A percentile compares a stretch with the other conserved stretches of the same genome.
These are phyloP conservation scores for Oryza officinalis DNA, from an alignment of 176 grass and related monocot species.

Conservation along the genomic window DNA sequence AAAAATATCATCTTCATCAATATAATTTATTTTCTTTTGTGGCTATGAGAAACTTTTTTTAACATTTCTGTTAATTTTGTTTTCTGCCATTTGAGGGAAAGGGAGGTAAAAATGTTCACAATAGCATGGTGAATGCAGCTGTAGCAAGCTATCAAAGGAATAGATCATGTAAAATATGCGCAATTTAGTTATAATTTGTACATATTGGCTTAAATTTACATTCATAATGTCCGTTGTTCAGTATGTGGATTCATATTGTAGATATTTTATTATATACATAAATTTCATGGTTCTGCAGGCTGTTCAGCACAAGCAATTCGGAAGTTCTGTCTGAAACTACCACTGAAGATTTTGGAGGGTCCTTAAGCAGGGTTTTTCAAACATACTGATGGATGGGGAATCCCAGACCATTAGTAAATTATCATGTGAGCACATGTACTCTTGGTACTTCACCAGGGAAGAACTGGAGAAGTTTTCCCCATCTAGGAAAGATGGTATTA, in stretches of 20 bases:
- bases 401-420: slow-evolving; percentile 10
- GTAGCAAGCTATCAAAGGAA: slow-evolving; percentile 1
- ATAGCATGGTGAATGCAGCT: neutral
- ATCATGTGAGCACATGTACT: slow-evolving; percentile 38
- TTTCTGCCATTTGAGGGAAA: neutral
- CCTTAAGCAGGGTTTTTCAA: slow-evolving; percentile 22
- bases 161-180: neutral
- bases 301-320: neutral
- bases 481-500: slow-evolving; percentile 75
- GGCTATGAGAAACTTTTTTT: neutral
- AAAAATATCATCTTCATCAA: neutral
- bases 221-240: slow-evolving; percentile 11
- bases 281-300: neutral
- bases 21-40: neutral
- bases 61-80: neutral
- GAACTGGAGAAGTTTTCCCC: slow-evolving; percentile 63
- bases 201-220: neutral
- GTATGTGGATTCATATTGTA: neutral
- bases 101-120: neutral
- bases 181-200: slow-evolving; percentile 8
- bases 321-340: neutral
- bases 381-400: slow-evolving; percentile 40
- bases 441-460: slow-evolving; percentile 70
- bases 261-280: slow-evolving; percentile 5
- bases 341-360: slow-evolving; percentile 9